Evolutionary conservation across 179 eudicot genomes (phyloP).

Genomic region (Drosera spatulata): DNA sequence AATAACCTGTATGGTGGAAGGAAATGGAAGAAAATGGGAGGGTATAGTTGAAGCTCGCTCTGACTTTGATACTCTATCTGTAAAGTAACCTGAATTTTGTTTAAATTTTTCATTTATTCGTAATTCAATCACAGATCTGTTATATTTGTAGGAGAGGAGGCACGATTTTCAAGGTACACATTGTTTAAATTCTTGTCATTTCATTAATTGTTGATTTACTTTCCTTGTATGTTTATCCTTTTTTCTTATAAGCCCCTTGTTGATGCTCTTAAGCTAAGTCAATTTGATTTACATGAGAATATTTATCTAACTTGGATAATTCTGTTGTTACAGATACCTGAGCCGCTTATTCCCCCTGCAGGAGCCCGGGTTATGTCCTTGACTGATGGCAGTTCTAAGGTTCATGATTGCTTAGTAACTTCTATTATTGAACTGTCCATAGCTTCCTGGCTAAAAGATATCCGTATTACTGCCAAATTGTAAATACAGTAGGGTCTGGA

Average conservation of each 20-base stretch:
- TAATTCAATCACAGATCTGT: conserved; percentile 4
- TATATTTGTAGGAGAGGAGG: conserved; percentile 73
- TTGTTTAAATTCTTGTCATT: background rate
- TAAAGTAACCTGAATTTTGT: background rate
- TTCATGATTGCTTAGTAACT: no score
- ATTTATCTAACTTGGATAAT: conserved; percentile 5
- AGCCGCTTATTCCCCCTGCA: conserved; percentile 90
- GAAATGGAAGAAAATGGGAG: conserved; percentile 99
- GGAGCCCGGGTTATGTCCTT: conserved; percentile 99
- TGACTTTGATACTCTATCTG: no score
- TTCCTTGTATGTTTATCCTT: no score
- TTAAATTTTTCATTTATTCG: conserved; percentile 1
- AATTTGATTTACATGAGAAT: background rate
- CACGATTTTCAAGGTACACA: conserved; percentile 71
- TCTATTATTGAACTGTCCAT: no score
- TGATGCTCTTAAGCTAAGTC: no score
- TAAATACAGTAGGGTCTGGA: no score
- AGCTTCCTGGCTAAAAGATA: no score
- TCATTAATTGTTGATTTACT: no score
- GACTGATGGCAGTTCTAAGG: conserved; percentile 96
- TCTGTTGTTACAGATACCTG: conserved; percentile 61
- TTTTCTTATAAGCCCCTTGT: no score
- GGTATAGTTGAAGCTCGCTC: conserved; percentile 25
- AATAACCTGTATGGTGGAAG: conserved; percentile 91
- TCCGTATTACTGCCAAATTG: no score